Percentiles rank a stretch among this genome's conserved stretches.
Conservation (phyloP, 176 grass and related monocot genomes). For the Canna indica region DNA sequence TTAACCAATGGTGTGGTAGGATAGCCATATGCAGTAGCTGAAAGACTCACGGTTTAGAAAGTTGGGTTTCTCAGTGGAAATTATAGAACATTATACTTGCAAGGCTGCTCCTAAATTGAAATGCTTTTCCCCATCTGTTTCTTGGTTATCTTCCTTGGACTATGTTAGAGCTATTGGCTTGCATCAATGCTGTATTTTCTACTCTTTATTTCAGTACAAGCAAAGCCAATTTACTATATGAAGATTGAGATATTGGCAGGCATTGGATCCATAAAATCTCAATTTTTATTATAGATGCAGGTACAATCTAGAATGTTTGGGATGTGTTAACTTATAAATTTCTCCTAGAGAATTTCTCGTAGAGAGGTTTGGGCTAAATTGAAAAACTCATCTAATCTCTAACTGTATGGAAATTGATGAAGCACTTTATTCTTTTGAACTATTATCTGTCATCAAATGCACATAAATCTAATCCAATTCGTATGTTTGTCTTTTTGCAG, state of each 20-base stretch:
- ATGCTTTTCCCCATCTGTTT: not conserved
- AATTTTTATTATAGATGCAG: not conserved
- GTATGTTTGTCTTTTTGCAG: conserved; percentile 34
- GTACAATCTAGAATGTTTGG: not conserved
- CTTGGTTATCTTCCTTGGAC: no score
- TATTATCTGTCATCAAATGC: not conserved
- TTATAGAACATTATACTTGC: not conserved
- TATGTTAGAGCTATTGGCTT: not conserved
- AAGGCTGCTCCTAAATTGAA: not conserved
- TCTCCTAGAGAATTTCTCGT: not conserved
- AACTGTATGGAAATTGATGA: not conserved
- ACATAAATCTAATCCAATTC: conserved; percentile 4
- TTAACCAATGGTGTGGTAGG: not conserved
- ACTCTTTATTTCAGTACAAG: no score
- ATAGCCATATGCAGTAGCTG: not conserved
- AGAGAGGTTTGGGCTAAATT: not conserved
- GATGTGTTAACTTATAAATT: no score
- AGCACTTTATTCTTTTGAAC: not conserved
- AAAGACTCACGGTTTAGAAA: not conserved
- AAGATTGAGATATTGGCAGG: not conserved
- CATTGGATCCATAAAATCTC: not conserved
- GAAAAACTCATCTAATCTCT: not conserved
- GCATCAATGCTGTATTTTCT: not conserved
- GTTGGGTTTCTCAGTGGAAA: not conserved
- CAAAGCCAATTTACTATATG: not conserved